Evolutionary conservation across 768 basidiomycete species (phyloP), one percentile per base, ranked within the genome.

Genomic region (Suillus subluteus): DNA sequence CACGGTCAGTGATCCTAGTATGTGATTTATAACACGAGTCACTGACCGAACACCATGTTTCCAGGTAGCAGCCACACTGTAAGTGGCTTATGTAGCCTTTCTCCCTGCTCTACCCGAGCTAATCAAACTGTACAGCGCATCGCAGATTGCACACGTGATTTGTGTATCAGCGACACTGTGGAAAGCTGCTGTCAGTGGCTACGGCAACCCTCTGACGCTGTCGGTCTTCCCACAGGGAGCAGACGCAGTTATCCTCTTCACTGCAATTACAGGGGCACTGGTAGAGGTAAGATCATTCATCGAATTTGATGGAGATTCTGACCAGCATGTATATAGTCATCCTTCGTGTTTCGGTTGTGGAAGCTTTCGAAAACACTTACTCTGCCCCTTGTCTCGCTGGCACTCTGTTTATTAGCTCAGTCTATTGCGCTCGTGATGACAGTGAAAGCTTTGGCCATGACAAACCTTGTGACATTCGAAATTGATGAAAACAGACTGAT

Each of bases 31-130:
- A n/a, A 23, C 21, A 41, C 15, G 6, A 18, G 16, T 18, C 58
- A 26, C 26, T 61, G 18, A 41, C 40, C n/a, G 32, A 15, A 8
- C 40, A 5, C 26, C 40, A 41, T 61, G 4, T 30, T 41, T 6
- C 6, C 30, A 66, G 65, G 52, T 66, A 32, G 62, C 65, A 30
- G 65, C n/a, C 26, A 40, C 55, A 12, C 26, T 66, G 65, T 66
- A 16, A 11, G 65, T 30, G 48, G 18, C 37, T 41, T 23, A 32
- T 63, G n/a, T 52, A 32, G 38, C 32, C 12, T 30, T 59, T 12
- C 23, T 41, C 2, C 32, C 38, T 26, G 6, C 7, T n/a, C 23
- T 18, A 12, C 37, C 4, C 9, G 30, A 18, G 40, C 58, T n/a
- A 41, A 26, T 40, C 15, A 7, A 41, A 41, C 30, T 30, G 5